Percentiles rank a stretch among this genome's conserved stretches.
These are phyloP conservation scores for Cryptococcus deneoformans DNA, from an alignment of 1,284 basidiomycete species.

Conservation along the genomic window DNA sequence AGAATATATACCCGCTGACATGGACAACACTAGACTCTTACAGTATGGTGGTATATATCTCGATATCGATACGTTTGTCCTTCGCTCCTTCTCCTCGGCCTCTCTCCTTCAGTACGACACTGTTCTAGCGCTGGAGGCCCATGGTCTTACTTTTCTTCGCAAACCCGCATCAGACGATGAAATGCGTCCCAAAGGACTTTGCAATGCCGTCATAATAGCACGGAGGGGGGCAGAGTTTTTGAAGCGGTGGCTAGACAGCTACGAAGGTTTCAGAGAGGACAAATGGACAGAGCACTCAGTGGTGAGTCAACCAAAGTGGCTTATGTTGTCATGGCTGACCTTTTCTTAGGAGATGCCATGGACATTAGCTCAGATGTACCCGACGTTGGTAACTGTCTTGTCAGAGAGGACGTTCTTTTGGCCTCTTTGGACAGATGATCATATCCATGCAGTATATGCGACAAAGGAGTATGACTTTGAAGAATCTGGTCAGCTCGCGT, in stretches of 20 bases:
- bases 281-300: constrained; percentile 49
- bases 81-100: constrained; percentile 21
- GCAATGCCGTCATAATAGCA: constrained; percentile 51
- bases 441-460: constrained; percentile 35
- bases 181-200: constrained; percentile 47
- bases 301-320: constrained; percentile 13
- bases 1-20: background rate
- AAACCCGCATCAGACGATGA: constrained; percentile 23
- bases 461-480: constrained; percentile 37
- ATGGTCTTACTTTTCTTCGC: constrained; percentile 18
- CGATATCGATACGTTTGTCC: constrained; percentile 46
- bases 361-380: constrained; percentile 45
- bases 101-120: constrained; percentile 36
- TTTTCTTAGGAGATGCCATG: constrained; percentile 35
- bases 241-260: constrained; percentile 38
- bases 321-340: background rate
- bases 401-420: constrained; percentile 51
- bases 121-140: constrained; percentile 50
- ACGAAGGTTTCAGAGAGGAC: constrained; percentile 43
- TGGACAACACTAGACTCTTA: constrained; percentile 21
- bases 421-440: constrained; percentile 47
- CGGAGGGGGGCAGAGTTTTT: constrained; percentile 44
- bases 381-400: constrained; percentile 47
- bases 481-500: constrained; percentile 35
- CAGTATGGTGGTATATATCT: constrained; percentile 51